These are phyloP conservation scores for Talaromyces sp. DNA, from an alignment of 2,329 filamentous ascomycete species.

Conservation along the genomic window DNA sequence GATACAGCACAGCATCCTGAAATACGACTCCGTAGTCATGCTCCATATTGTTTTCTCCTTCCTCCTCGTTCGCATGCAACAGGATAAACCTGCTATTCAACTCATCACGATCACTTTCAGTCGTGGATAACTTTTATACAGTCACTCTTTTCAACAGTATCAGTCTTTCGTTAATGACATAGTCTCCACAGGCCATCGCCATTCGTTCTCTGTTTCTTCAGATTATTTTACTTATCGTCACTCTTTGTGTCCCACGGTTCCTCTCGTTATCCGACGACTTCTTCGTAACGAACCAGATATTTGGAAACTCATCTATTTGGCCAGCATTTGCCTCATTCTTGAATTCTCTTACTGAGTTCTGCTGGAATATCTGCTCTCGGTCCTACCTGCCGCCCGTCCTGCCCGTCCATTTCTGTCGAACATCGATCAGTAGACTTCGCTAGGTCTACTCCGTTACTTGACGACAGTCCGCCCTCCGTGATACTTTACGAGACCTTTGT, in stretches of 20 bases:
- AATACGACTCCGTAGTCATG: background rate
- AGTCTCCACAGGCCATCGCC: background rate
- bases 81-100: background rate
- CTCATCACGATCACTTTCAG: background rate
- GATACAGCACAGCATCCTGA: slow-evolving; percentile 9
- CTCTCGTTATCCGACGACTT: slow-evolving; percentile 15
- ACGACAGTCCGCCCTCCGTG: slow-evolving; percentile 7
- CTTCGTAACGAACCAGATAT: slow-evolving; percentile 15
- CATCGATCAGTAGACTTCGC: background rate
- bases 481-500: slow-evolving; percentile 27
- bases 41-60: slow-evolving; percentile 3
- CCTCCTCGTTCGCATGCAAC: slow-evolving; percentile 4
- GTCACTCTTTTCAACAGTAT: background rate
- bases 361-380: background rate
- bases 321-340: background rate
- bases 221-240: slow-evolving; percentile 6
- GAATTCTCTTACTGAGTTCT: background rate
- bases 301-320: background rate
- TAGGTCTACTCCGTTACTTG: background rate
- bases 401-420: background rate
- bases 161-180: slow-evolving; percentile 11
- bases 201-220: slow-evolving; percentile 7
- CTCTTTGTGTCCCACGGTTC: slow-evolving; percentile 19
- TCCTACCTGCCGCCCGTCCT: background rate
- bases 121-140: background rate